These are phyloP conservation scores for Rhizopogon roseolus DNA, from an alignment of 768 basidiomycete species.

Conservation along the genomic window DNA sequence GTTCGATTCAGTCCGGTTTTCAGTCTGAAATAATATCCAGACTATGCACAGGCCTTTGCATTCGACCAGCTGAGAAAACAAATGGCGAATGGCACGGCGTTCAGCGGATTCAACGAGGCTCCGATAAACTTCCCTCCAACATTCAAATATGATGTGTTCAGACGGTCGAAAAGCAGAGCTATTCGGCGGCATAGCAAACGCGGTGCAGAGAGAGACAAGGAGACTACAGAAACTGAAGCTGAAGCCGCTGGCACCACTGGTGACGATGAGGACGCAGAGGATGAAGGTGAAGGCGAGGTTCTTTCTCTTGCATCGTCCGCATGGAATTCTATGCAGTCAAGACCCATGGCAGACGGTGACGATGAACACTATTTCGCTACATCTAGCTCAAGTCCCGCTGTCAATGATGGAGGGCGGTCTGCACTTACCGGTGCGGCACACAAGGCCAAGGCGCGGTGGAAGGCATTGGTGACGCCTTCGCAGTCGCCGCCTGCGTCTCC, in stretches of 20 bases:
- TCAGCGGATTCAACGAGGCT: constrained; percentile 77
- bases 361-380: constrained; percentile 37
- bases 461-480: constrained; percentile 38
- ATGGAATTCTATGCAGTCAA: constrained; percentile 29
- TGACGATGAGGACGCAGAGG: constrained; percentile 30
- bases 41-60: constrained; percentile 79
- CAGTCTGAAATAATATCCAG: constrained; percentile 31
- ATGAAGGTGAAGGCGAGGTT: constrained; percentile 35
- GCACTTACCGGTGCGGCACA: constrained; percentile 39
- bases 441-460: constrained; percentile 54
- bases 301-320: constrained; percentile 52
- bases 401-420: constrained; percentile 30
- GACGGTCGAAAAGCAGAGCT: constrained; percentile 38
- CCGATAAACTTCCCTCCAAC: constrained; percentile 86
- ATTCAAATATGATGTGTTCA: constrained; percentile 86
- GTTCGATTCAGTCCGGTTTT: constrained; percentile 5
- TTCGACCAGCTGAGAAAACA: constrained; percentile 84
- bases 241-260: constrained; percentile 19
- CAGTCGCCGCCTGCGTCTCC: constrained; percentile 19
- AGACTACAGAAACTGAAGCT: constrained; percentile 34
- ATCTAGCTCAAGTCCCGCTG: constrained; percentile 17
- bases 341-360: constrained; percentile 28
- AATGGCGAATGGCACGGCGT: constrained; percentile 66
- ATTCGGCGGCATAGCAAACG: constrained; percentile 30
- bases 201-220: constrained; percentile 28